Conservation (phyloP, 2,329 filamentous ascomycete genomes). For the Hirsutella thompsonii region DNA sequence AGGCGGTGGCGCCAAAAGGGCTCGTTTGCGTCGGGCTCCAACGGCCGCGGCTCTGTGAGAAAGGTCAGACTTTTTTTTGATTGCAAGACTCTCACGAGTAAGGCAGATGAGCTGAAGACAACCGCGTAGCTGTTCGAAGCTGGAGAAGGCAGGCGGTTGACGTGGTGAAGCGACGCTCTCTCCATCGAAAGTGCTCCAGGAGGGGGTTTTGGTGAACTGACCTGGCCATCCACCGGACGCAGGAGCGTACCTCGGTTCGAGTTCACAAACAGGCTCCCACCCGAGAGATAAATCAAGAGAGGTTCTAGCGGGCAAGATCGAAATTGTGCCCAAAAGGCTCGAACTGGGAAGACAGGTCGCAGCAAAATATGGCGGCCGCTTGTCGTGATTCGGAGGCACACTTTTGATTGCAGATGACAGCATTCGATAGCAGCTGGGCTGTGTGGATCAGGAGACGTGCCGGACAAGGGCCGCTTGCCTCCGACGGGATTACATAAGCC, state of each 20-base stretch:
- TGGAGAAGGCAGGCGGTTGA: background rate
- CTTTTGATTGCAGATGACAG: slow-evolving; percentile 15
- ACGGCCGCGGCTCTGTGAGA: slow-evolving; percentile 4
- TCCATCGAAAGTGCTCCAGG: background rate
- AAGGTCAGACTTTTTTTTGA: background rate
- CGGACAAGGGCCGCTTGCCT: slow-evolving; percentile 12
- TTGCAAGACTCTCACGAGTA: background rate
- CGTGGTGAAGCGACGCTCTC: background rate
- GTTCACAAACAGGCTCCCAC: background rate
- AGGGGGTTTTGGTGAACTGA: background rate
- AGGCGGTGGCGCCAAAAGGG: slow-evolving; percentile 3
- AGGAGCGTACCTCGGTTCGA: background rate
- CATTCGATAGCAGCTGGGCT: slow-evolving; percentile 13
- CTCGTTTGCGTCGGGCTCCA: slow-evolving; percentile 14
- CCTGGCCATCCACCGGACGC: background rate
- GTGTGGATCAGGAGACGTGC: slow-evolving; percentile 17
- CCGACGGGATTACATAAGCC: slow-evolving; percentile 13
- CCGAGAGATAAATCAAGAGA: background rate
- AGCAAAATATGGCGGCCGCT: background rate
- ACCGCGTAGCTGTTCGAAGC: background rate
- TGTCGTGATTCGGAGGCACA: slow-evolving; percentile 1
- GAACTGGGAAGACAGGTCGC: background rate
- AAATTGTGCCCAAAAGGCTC: background rate
- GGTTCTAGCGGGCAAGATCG: background rate
- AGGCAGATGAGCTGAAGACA: background rate